These are phyloP conservation scores for Prunus dulcis DNA, from an alignment of 306 rosid genomes.

Conservation along the genomic window DNA sequence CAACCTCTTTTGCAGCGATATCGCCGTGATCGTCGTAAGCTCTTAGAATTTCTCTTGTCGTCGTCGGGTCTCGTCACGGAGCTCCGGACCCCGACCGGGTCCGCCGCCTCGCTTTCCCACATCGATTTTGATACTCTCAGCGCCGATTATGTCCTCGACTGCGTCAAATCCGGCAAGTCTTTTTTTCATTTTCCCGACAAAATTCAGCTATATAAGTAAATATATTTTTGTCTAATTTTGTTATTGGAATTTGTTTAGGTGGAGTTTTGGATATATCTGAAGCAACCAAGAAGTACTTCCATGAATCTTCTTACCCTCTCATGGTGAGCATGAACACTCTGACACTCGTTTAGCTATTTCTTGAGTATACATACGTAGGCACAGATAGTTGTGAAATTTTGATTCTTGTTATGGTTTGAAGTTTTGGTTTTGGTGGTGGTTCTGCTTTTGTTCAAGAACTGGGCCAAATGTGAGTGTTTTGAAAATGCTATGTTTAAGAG, in stretches of 20 bases:
- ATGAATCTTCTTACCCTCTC: conserved; percentile 34
- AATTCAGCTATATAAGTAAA: not conserved
- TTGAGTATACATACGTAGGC: not conserved
- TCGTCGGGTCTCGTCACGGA: conserved; percentile 40
- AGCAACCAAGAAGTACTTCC: conserved; percentile 36
- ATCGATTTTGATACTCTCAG: conserved; percentile 45
- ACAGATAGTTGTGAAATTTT: not conserved
- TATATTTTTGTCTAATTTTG: not conserved
- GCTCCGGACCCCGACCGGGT: conserved; percentile 37
- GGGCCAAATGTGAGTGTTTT: not conserved
- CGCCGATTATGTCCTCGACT: conserved; percentile 43
- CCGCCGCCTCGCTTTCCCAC: conserved; percentile 17
- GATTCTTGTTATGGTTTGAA: not conserved
- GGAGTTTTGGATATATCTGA: conserved; percentile 44
- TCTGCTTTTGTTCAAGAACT: not conserved
- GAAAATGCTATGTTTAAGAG: not conserved
- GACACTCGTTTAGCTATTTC: not conserved
- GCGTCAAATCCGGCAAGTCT: conserved; percentile 42
- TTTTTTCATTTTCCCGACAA: not conserved
- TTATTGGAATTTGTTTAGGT: conserved; percentile 22
- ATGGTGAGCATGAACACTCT: conserved; percentile 24
- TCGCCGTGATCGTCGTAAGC: conserved; percentile 52
- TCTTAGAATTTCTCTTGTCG: conserved; percentile 38
- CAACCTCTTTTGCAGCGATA: conserved; percentile 33
- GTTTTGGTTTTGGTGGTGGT: not conserved